phyloP scores from a whole-genome alignment of 805 yeast genomes.

The Priceomyces fermenticarens region DNA sequence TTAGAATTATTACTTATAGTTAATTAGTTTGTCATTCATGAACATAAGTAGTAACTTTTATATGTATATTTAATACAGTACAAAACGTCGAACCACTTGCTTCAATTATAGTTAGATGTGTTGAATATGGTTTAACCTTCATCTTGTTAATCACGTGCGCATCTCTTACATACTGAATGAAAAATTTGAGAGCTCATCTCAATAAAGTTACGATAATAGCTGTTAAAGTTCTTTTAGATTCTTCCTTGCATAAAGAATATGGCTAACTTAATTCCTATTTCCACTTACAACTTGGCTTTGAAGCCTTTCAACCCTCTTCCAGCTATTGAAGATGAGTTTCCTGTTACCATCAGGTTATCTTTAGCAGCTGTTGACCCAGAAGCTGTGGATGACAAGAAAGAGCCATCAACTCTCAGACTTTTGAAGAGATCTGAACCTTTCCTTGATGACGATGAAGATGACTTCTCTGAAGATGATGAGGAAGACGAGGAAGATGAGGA shows the following conservation, averaged over 20 bases:
- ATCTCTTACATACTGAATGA: not conserved
- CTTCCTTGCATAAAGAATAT: conserved; percentile 28
- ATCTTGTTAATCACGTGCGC: not conserved
- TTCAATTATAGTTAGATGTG: not conserved
- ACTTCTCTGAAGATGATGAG: conserved; percentile 40
- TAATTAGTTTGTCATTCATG: conserved; percentile 9
- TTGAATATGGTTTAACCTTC: not conserved
- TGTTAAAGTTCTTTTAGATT: not conserved
- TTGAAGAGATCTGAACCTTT: conserved; percentile 61
- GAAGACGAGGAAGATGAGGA: conserved; percentile 45
- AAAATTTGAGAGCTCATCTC: conserved; percentile 4
- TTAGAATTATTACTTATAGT: conserved; percentile 7
- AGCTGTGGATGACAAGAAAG: conserved; percentile 72
- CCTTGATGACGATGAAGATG: conserved; percentile 43
- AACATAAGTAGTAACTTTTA: conserved; percentile 15
- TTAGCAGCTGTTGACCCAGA: conserved; percentile 95
- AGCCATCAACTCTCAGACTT: conserved; percentile 87
- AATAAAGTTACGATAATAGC: not conserved
- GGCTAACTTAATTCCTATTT: conserved; percentile 77
- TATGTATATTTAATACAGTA: conserved; percentile 32
- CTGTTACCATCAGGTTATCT: conserved; percentile 86
- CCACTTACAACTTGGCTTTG: conserved; percentile 81
- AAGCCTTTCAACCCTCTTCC: conserved; percentile 86
- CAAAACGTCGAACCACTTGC: conserved; percentile 4
- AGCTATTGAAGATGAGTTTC: conserved; percentile 81